A percentile compares a stretch with the other conserved stretches of the same genome.
phyloP scores from a whole-genome alignment of 2,329 filamentous ascomycete species.

The Pleochaeta shiraiana region DNA sequence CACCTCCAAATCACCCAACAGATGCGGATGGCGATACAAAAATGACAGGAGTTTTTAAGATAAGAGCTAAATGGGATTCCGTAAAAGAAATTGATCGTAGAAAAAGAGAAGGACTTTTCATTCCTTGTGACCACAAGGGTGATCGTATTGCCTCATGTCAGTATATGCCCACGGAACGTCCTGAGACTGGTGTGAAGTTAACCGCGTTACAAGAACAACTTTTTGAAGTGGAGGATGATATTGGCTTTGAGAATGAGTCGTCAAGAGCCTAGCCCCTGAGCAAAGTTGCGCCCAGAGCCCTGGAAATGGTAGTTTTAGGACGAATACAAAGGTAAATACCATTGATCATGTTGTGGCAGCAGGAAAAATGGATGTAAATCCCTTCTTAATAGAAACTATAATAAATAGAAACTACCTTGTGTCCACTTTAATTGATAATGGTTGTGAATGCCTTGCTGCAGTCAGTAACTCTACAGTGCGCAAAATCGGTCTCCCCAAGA shows the following conservation, averaged over 20 bases:
- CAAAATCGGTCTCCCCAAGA: background rate
- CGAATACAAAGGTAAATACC: background rate
- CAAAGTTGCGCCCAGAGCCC: background rate
- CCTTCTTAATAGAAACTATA: background rate
- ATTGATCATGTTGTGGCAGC: background rate
- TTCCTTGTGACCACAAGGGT: constrained; percentile 4
- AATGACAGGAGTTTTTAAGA: background rate
- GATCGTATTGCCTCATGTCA: background rate
- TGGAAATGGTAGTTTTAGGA: background rate
- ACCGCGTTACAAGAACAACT: background rate
- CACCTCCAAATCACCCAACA: background rate
- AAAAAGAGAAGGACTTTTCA: constrained; percentile 1
- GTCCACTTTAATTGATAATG: background rate
- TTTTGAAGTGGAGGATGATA: background rate
- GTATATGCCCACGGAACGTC: background rate
- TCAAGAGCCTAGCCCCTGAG: background rate
- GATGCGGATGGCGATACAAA: background rate
- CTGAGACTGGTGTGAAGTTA: background rate
- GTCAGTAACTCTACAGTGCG: background rate
- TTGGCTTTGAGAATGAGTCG: background rate
- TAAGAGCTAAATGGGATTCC: background rate
- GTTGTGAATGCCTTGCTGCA: background rate
- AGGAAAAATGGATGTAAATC: background rate
- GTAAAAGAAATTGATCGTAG: background rate
- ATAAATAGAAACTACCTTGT: background rate